These are phyloP conservation scores for Naegleria fowleri DNA, from an alignment of 208 protist genomes.

Conservation along the genomic window DNA sequence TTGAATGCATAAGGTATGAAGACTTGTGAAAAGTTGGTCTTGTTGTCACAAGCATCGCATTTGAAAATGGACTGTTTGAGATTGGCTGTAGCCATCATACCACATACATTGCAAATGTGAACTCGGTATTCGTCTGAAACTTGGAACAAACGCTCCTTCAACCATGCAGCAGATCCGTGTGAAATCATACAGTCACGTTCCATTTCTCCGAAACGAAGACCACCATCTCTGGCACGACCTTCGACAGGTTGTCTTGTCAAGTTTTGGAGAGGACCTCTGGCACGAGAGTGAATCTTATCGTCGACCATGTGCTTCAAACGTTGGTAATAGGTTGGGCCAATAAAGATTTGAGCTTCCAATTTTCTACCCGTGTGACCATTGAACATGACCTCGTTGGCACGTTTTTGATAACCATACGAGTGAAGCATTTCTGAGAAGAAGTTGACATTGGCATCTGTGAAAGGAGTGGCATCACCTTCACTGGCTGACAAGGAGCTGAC, in stretches of 20 bases:
- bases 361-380: constrained; percentile 87
- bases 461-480: constrained; percentile 90
- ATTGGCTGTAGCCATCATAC: constrained; percentile 79
- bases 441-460: constrained; percentile 74
- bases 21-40: constrained; percentile 74
- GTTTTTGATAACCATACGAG: constrained; percentile 62
- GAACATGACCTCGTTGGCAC: constrained; percentile 84
- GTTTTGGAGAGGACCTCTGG: constrained; percentile 75
- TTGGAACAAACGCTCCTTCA: constrained; percentile 79
- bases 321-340: constrained; percentile 95
- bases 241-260: constrained; percentile 88
- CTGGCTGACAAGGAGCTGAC: constrained; percentile 59
- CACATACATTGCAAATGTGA: constrained; percentile 86
- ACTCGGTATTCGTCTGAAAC: constrained; percentile 77
- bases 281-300: constrained; percentile 85
- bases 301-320: constrained; percentile 92
- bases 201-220: constrained; percentile 94
- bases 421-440: constrained; percentile 64
- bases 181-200: constrained; percentile 94
- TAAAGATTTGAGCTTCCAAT: constrained; percentile 80
- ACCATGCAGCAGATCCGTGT: constrained; percentile 80
- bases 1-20: constrained; percentile 93
- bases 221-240: constrained; percentile 84
- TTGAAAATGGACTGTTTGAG: constrained; percentile 68
- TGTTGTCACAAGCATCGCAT: constrained; percentile 74